Percentiles rank a stretch among this genome's conserved stretches.
phyloP scores from a whole-genome alignment of 805 yeast genomes.

The Saturnispora besseyi region DNA sequence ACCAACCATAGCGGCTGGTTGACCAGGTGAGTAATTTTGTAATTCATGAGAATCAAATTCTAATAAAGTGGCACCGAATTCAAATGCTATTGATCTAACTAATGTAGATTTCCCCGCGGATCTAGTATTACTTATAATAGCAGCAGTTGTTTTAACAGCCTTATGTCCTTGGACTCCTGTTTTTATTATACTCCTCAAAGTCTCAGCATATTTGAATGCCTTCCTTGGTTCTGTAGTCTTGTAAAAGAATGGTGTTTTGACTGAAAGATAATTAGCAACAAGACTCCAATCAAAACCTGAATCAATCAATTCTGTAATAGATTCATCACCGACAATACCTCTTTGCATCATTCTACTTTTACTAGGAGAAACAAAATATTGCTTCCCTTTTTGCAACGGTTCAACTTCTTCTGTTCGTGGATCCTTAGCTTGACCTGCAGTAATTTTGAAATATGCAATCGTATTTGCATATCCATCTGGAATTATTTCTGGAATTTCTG shows the following conservation, averaged over 20 bases:
- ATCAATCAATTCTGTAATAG: slow-evolving; percentile 22
- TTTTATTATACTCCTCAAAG: slow-evolving; percentile 43
- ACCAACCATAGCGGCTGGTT: slow-evolving; percentile 61
- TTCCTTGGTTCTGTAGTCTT: slow-evolving; percentile 11
- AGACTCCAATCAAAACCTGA: slow-evolving; percentile 1
- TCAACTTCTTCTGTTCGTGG: slow-evolving; percentile 16
- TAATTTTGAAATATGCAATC: slow-evolving; percentile 79
- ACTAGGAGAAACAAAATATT: slow-evolving; percentile 55
- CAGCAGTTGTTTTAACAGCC: slow-evolving; percentile 48
- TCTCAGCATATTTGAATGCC: slow-evolving; percentile 39
- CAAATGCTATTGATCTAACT: slow-evolving; percentile 43
- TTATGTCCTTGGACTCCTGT: slow-evolving; percentile 37
- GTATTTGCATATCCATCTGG: slow-evolving; percentile 61
- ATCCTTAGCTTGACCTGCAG: slow-evolving; percentile 36
- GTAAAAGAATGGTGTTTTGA: background rate
- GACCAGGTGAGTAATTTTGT: slow-evolving; percentile 58
- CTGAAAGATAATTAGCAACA: background rate
- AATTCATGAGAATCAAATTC: slow-evolving; percentile 64
- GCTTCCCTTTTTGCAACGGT: slow-evolving; percentile 21
- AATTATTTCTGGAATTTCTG: slow-evolving; percentile 28
- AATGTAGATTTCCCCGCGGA: slow-evolving; percentile 74
- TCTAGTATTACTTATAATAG: slow-evolving; percentile 60
- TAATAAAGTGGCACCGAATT: slow-evolving; percentile 56
- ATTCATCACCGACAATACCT: slow-evolving; percentile 39
- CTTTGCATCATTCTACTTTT: slow-evolving; percentile 63